phyloP scores from a whole-genome alignment of 139 green algal genomes.

The Yamagishiella unicocca region DNA sequence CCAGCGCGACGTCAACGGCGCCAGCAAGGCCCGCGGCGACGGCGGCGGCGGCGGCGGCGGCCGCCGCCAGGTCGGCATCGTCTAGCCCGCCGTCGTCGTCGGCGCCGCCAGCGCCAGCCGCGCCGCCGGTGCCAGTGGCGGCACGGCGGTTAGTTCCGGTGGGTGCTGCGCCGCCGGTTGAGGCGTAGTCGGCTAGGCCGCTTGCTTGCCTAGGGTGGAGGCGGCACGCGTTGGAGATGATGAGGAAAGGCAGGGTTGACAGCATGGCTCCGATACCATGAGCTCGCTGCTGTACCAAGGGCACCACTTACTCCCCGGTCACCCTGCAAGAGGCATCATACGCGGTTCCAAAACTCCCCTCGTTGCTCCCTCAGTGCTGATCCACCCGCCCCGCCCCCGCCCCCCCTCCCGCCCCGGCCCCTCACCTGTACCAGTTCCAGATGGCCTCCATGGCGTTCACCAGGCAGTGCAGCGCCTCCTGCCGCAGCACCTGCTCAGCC shows the following conservation, averaged over 20 bases:
- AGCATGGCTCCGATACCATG: too few relatives aligned
- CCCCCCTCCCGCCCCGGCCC: neutral
- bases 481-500: slow-evolving; percentile 43
- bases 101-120: neutral
- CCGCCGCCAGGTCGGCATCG: slow-evolving; percentile 31
- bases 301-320: too few relatives aligned
- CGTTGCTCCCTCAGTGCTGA: neutral
- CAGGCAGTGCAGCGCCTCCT: slow-evolving; percentile 87
- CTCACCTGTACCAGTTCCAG: slow-evolving; percentile 73
- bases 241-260: too few relatives aligned
- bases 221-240: too few relatives aligned
- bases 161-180: neutral
- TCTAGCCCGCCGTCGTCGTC: slow-evolving; percentile 15
- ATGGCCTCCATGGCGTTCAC: slow-evolving; percentile 70
- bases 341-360: neutral
- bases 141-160: too few relatives aligned
- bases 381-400: neutral
- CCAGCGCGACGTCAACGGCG: neutral
- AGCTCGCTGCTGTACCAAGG: too few relatives aligned
- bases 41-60: slow-evolving; percentile 10
- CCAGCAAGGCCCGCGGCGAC: neutral
- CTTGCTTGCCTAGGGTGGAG: neutral
- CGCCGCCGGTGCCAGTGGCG: neutral
- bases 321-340: too few relatives aligned
- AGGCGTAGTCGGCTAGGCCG: neutral